Evolutionary conservation across 202 grass and related monocot species (phyloP).

Genomic region (Setaria viridis): DNA sequence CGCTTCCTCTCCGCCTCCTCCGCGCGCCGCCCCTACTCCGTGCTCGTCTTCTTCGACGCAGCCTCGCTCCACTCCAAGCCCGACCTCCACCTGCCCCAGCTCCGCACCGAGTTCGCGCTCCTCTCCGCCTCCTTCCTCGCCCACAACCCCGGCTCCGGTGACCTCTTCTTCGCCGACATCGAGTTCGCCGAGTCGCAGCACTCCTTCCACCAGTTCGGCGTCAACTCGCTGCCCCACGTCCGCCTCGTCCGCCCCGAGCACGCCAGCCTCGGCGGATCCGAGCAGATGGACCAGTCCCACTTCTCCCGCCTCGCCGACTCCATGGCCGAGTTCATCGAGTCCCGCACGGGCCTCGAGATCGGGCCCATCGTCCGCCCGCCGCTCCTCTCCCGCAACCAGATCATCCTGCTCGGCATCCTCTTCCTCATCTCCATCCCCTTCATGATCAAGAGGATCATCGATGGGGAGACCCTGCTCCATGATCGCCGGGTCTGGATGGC

Average conservation of each 20-base stretch:
- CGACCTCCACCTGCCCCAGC: constrained; percentile 91
- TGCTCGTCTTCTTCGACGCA: constrained; percentile 96
- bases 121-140: constrained; percentile 81
- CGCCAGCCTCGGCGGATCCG: constrained; percentile 58
- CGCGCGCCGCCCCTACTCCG: constrained; percentile 71
- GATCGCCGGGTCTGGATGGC: constrained; percentile 82
- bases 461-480: constrained; percentile 87
- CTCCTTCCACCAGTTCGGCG: constrained; percentile 86
- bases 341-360: constrained; percentile 72
- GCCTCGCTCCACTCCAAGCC: constrained; percentile 87
- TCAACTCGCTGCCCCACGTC: constrained; percentile 84
- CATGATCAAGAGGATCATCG: constrained; percentile 69
- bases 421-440: constrained; percentile 76
- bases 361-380: constrained; percentile 89
- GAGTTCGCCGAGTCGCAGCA: constrained; percentile 93
- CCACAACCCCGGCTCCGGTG: constrained; percentile 58
- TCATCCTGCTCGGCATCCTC: constrained; percentile 57
- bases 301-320: constrained; percentile 87
- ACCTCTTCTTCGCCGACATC: constrained; percentile 93
- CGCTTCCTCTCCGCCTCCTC: constrained; percentile 72
- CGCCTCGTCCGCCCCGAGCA: constrained; percentile 71
- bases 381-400: constrained; percentile 76
- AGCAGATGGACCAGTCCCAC: constrained; percentile 92
- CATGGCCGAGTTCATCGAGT: constrained; percentile 92
- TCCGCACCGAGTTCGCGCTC: constrained; percentile 84